A percentile compares a stretch with the other conserved stretches of the same genome.
phyloP scores from a whole-genome alignment of 177 flowering plant genomes.

The Vitis hybrid region DNA sequence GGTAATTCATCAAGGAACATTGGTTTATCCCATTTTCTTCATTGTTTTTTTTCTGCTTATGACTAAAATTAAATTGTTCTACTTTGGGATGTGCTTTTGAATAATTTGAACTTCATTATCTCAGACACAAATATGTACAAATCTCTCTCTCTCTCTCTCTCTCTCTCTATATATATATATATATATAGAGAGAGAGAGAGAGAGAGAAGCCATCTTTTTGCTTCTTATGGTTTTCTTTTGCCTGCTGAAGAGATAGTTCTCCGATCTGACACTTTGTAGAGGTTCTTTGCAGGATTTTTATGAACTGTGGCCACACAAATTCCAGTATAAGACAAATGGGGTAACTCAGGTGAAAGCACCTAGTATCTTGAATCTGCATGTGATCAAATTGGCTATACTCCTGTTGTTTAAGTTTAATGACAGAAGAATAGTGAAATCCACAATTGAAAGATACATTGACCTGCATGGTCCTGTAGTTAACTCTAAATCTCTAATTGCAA shows the following conservation, averaged over 20 bases:
- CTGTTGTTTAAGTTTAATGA: background rate
- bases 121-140: too few species aligned
- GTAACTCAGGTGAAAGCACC: conserved; percentile 36
- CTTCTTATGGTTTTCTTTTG: too few species aligned
- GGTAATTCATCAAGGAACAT: conserved; percentile 21
- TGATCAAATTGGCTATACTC: background rate
- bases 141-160: too few species aligned
- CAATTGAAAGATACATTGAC: background rate
- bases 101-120: too few species aligned
- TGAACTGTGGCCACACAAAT: conserved; percentile 42
- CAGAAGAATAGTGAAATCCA: background rate
- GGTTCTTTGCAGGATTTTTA: conserved; percentile 33
- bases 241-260: too few species aligned
- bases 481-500: background rate
- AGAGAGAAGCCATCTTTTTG: too few species aligned
- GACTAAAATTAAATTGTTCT: too few species aligned
- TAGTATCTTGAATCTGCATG: background rate
- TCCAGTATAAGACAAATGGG: conserved; percentile 45
- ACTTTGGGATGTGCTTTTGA: too few species aligned
- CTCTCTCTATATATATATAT: too few species aligned
- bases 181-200: too few species aligned
- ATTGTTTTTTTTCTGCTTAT: background rate
- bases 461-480: too few species aligned
- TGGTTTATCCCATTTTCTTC: background rate
- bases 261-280: too few species aligned